Evolutionary conservation across 805 yeast species (phyloP), one percentile per base, ranked within the genome.

Genomic region (Wickerhamiella allomyrinae): DNA sequence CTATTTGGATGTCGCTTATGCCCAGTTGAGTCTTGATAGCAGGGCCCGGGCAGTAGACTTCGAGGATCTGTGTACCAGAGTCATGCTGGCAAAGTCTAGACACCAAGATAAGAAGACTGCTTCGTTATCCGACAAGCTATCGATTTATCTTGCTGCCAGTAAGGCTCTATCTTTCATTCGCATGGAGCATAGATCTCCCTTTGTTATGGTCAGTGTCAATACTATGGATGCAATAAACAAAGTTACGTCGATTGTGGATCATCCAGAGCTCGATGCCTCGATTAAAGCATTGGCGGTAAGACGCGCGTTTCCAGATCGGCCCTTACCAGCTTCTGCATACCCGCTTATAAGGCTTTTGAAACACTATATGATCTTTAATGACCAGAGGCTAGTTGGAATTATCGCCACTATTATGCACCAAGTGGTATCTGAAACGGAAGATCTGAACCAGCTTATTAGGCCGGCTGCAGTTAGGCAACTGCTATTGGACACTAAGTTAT

Each of bases 211-310:
- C 4, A 11, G 46, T 7, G 31, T 27, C 6, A 27, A 13, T 17
- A 27, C 31, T 2, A n/a, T 39, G 23, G 47, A 36, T 17, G 40
- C 47, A 2, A 42, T 49, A 19, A 42, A 46, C 37, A 49, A 49
- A 27, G 49, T 49, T 19, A 49, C 41, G 5, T n/a, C 13, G 31
- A 17, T 17, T 4, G 17, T 49, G 24, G 47, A 47, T 7, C 38
- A 34, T 14, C 37, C 36, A 1, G 52, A 49, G 40, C 46, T 49
- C n/a, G 50, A 45, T 23, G 42, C 39, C 27, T 47, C 47, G 11
- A 41, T 29, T 3, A n/a, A 39, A 6, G 47, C 42, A 22, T 23
- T 49, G 25, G 21, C 23, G 7, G 14, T 11, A 8, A 17, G 24
- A 17, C 23, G 23, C 7, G 4, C 11, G 8, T n/a, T 20, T 8